Base-by-base conservation (phyloP, 2,329 filamentous ascomycete genomes). In the Diplodia mutila region DNA sequence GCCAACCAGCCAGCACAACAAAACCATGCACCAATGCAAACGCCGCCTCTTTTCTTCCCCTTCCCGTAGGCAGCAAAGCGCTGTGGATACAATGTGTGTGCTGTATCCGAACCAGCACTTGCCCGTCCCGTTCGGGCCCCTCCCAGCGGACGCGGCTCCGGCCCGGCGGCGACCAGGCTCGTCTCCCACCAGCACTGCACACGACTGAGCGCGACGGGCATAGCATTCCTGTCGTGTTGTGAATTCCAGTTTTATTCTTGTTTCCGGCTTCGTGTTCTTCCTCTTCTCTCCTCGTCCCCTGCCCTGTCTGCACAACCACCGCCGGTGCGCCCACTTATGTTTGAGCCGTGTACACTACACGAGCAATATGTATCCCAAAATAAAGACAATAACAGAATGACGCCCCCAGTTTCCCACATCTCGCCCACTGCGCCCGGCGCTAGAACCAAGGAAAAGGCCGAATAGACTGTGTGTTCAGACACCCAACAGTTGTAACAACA, bases 371-470 rank as follows among this genome's bases (percentile, higher is more conserved):
- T 51, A 51, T 37, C 34, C 59, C 42, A 23, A 51, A n/a, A 46
- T 11, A 48, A 61, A 61, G 18, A 32, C 25, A 48, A 21, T n/a
- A 11, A 51, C 51, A 63, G n/a, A 16, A 11, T 34, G 49, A 52
- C 21, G 27, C 53, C 59, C 59, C 18, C 27, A 42, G 23, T 46
- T 49, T 21, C 46, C 59, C 27, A 63, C 59, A 42, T 63, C 59
- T 63, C 42, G 29, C 42, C 42, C n/a, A 32, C 14, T 63, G 59
- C 59, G 59, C 59, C 59, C 29, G 59, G 59, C 46, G 59, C 42
- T 63, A 29, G n/a, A 32, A 51, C 8, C 23, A 63, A 23, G 23
- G 25, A 46, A 27, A 25, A 59, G 18, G 42, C 42, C 42, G n/a
- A 25, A 18, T 9, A 59, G 42, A 29, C 21, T 42, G 18, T 49